Base-by-base conservation (phyloP, 805 yeast genomes). In the Ogataea polymorpha region DNA sequence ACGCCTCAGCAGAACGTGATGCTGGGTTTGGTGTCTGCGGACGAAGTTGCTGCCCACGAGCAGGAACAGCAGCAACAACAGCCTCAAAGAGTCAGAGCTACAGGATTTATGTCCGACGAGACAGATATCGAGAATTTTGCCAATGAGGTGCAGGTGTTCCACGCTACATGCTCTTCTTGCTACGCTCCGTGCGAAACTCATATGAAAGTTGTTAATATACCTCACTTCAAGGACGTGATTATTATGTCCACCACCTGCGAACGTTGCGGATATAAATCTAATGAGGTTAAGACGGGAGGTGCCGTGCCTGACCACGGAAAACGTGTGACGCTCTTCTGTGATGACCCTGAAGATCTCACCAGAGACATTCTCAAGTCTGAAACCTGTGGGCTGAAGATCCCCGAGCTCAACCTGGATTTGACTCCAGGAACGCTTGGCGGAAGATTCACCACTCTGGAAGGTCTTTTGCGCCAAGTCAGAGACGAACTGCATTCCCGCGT, bases 271-370 rank as follows among this genome's bases (percentile, higher is more conserved):
- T 93, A 86, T 67, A 91, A 87, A 68, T 86, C 96, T 13, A 93
- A 93, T 61, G 99, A 93, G 65, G 99, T 93, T 50, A 93, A 91
- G 68, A 93, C 99, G 5, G 99, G 99, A 45, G 99, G 99, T 54
- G 95, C 84, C 7, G 83, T 93, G 35, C 97, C 99, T 23, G 83
- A 71, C 3, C 74, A 80, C 62, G 99, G 97, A 47, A 80, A 80
- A 49, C 80, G 73, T 47, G 77, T 89, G 46, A 72, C 82, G 2
- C 71, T 93, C 39, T 72, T 71, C 49, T 81, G 91, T 48, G 89
- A 85, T 45, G 98, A 91, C 51, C 81, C 89, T 2, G 96, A 88
- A 53, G 99, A 93, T 70, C 74, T 93, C 55, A 82, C 95, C 26
- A 80, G 99, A 69, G 99, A 93, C 62, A 84, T 93, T 42, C 74